Percentiles rank a stretch among this genome's conserved stretches.
phyloP scores from a whole-genome alignment of 2,329 filamentous ascomycete species.

The Ophiocordyceps camponoti-floridani region DNA sequence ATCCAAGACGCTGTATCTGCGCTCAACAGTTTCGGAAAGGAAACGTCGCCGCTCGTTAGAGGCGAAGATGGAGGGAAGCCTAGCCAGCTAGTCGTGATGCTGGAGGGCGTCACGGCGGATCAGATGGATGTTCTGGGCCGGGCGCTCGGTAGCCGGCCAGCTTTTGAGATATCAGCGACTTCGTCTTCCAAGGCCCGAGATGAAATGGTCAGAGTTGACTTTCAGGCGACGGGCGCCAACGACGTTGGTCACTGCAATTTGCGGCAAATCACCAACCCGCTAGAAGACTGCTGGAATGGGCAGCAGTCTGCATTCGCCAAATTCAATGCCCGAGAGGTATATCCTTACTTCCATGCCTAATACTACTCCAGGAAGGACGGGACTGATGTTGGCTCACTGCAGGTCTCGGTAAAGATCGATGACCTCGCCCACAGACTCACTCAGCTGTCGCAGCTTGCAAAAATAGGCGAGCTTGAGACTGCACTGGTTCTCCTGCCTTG shows the following conservation, averaged over 20 bases:
- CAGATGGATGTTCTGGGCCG: conserved; percentile 26
- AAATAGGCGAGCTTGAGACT: conserved; percentile 34
- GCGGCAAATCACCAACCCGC: conserved; percentile 21
- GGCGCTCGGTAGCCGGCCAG: conserved; percentile 16
- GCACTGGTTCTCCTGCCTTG: conserved; percentile 36
- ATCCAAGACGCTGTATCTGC: conserved; percentile 31
- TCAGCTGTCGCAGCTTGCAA: conserved; percentile 25
- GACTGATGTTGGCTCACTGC: conserved; percentile 6
- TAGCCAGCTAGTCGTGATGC: conserved; percentile 39
- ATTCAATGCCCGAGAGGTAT: conserved; percentile 26
- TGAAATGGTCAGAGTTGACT: conserved; percentile 22
- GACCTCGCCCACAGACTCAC: conserved; percentile 25
- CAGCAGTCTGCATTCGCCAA: conserved; percentile 20
- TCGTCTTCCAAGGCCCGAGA: conserved; percentile 24
- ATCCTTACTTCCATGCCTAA: background rate
- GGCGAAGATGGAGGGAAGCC: conserved; percentile 14
- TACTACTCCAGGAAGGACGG: background rate
- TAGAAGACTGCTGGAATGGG: conserved; percentile 26
- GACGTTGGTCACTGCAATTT: conserved; percentile 19
- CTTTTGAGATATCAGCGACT: conserved; percentile 30
- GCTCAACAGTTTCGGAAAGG: conserved; percentile 42
- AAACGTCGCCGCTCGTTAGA: conserved; percentile 30
- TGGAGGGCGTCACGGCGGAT: conserved; percentile 34
- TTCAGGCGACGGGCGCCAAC: conserved; percentile 19
- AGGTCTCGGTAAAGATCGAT: conserved; percentile 23